These are phyloP conservation scores for Cryomyces minteri DNA, from an alignment of 495 filamentous ascomycete genomes.

Conservation along the genomic window DNA sequence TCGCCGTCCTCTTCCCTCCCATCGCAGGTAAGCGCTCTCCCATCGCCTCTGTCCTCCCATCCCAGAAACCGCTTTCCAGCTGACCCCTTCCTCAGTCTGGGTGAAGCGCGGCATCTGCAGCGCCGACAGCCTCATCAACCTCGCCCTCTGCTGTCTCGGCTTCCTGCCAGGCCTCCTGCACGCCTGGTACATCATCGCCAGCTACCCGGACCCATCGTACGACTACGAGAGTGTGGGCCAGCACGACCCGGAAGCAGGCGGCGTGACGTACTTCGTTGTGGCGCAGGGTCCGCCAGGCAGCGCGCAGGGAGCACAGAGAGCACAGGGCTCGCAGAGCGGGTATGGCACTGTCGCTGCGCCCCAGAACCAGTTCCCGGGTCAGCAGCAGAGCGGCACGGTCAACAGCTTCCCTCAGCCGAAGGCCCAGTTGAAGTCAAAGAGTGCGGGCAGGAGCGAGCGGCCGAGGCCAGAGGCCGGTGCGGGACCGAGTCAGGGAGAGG, in stretches of 20 bases:
- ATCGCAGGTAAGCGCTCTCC: conserved; percentile 53
- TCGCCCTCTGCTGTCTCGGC: conserved; percentile 74
- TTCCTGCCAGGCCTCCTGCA: conserved; percentile 84
- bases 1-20: conserved; percentile 88
- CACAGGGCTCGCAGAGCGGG: not conserved
- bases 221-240: conserved; percentile 43
- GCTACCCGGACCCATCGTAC: conserved; percentile 58
- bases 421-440: not conserved
- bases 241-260: conserved; percentile 13
- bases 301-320: not conserved
- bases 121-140: conserved; percentile 86
- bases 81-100: conserved; percentile 48
- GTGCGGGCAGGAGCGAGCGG: conserved; percentile 13
- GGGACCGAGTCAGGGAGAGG: conserved; percentile 11
- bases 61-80: conserved; percentile 7
- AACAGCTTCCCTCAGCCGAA: conserved; percentile 18
- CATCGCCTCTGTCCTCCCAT: conserved; percentile 3
- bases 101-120: conserved; percentile 88
- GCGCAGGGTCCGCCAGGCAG: conserved; percentile 1
- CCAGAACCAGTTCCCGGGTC: conserved; percentile 13
- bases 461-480: conserved; percentile 6
- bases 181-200: conserved; percentile 94
- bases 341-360: conserved; percentile 16
- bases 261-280: conserved; percentile 18
- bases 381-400: conserved; percentile 12